Base-by-base conservation (phyloP, 2,329 filamentous ascomycete genomes). In the Colletotrichum liaoningense region DNA sequence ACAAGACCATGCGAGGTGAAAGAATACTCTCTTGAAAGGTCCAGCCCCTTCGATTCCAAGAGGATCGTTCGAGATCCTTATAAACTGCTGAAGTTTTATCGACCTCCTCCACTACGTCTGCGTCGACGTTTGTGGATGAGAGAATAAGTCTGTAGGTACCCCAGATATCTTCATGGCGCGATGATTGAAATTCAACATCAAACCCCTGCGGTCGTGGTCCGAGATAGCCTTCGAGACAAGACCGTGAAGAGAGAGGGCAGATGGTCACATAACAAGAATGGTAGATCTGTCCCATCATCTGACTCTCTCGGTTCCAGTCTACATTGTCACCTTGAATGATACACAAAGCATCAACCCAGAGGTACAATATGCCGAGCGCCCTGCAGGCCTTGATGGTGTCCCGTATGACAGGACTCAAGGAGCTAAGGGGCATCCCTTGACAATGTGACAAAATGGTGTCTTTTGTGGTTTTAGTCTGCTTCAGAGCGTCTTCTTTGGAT, bases 311-410 rank as follows among this genome's bases (percentile, higher is more conserved):
- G 5, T 56, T 19, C 72, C 74, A 76, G 56, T 81, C 79, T 3
- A 71, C 59, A 2, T 52, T 33, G 12, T 60, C 62, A 52, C 79
- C 77, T 66, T 81, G 80, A 19, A 80, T 52, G 22, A 81, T 81
- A 63, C 79, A 81, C 2, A 81, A 68, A 2, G 77, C 74, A 55
- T 81, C 79, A 14, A 81, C 77, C 80, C 79, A 81, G 1, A 81
- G 54, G 59, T 79, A 80, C 4, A 59, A 67, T 4, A 79, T 59
- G 3, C 72, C 74, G 2, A 81, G 71, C 8, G 67, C 59, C 22
- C 59, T 49, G 33, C 67, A 69, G 1, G 24, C 49, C 3, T 16
- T 33, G 24, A 69, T 59, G 3, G 67, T 58, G 11, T 65, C 67
- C 9, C 38, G 28, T 9, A 65, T 14, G 9, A 63, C 38, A 0